Evolutionary conservation across 257 asterid genomes (phyloP), one percentile per base, ranked within the genome.

Genomic region (Plantago ovata): DNA sequence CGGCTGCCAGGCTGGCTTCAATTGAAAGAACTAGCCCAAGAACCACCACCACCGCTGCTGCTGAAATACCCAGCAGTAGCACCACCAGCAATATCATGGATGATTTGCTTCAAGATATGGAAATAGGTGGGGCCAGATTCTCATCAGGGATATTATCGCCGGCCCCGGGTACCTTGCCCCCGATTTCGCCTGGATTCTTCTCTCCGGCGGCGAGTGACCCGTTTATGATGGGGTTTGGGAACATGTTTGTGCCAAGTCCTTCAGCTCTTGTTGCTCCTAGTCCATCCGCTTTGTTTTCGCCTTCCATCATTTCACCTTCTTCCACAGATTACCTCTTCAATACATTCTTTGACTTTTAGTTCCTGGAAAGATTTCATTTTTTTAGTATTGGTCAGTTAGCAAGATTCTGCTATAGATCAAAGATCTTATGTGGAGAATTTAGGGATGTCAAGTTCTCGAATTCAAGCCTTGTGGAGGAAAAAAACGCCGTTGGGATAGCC

Each of bases 1-100:
- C 96, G 42, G 98, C 98, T 0, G 98, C 98, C 57, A 72, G 89
- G 53, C 43, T 85, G 48, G 98, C 98, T 4, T 80, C 95, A 0
- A 71, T 83, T 0, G 95, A 92, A 73, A 81, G 70, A 63, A 55
- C 79, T 0, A 87, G 90, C 47, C 89, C 92, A 6, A 50, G 75
- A 3, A 49, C 47, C 14, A 76, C 61, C 46, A 78, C 68, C 16
- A 22, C n/a, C 68, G 73, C 23, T 44, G n/a, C 36, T 28, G 36
- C 3, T 15, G 79, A 70, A 15, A 46, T 33, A 32, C 14, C 58
- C 22, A 32, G 15, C 10, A 13, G 10, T 23, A 15, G 13, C 15
- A 7, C 18, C 38, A 23, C 24, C 13, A 62, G 28, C 10, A 75
- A 66, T 49, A 42, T 79, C 16, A 15, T 79, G 65, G 81, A 38